A percentile compares a stretch with the other conserved stretches of the same genome.
phyloP scores from a whole-genome alignment of 768 basidiomycete genomes.

The Saitozyma podzolica region DNA sequence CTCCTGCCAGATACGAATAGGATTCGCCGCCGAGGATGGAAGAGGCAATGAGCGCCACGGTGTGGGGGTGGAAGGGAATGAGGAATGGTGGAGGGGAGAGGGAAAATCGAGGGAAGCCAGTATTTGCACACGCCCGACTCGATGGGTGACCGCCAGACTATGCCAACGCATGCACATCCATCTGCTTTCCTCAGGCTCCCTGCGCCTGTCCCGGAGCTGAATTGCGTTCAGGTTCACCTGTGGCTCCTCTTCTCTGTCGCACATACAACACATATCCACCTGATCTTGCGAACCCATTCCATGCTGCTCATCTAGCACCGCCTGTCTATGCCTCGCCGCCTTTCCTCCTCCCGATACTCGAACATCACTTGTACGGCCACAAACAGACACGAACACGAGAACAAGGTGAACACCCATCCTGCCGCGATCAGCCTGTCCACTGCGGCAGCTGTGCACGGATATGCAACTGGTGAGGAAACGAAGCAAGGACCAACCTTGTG shows the following conservation, averaged over 20 bases:
- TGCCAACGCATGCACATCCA: too few relatives aligned
- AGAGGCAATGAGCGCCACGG: not conserved
- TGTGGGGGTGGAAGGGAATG: not conserved
- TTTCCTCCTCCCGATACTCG: slow-evolving; percentile 85
- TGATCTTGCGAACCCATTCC: too few relatives aligned
- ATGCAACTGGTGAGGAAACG: not conserved
- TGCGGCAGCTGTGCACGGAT: not conserved
- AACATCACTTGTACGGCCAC: slow-evolving; percentile 89
- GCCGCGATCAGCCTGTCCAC: slow-evolving; percentile 8
- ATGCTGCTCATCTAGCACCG: slow-evolving; percentile 43
- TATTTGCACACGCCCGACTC: too few relatives aligned
- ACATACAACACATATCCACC: too few relatives aligned
- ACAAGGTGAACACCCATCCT: slow-evolving; percentile 69
- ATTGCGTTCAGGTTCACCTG: too few relatives aligned
- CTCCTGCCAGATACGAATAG: too few relatives aligned
- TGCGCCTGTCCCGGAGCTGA: too few relatives aligned
- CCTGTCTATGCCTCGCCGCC: slow-evolving; percentile 61
- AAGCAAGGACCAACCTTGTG: slow-evolving; percentile 63
- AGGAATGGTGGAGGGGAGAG: not conserved
- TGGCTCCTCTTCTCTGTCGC: too few relatives aligned
- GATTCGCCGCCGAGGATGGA: too few relatives aligned
- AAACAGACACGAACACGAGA: slow-evolving; percentile 68
- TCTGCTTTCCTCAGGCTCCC: too few relatives aligned
- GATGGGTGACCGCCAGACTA: too few relatives aligned
- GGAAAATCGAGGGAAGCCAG: not conserved